Conservation (phyloP, 2,329 filamentous ascomycete genomes). For the Basipetospora chlamydospora region DNA sequence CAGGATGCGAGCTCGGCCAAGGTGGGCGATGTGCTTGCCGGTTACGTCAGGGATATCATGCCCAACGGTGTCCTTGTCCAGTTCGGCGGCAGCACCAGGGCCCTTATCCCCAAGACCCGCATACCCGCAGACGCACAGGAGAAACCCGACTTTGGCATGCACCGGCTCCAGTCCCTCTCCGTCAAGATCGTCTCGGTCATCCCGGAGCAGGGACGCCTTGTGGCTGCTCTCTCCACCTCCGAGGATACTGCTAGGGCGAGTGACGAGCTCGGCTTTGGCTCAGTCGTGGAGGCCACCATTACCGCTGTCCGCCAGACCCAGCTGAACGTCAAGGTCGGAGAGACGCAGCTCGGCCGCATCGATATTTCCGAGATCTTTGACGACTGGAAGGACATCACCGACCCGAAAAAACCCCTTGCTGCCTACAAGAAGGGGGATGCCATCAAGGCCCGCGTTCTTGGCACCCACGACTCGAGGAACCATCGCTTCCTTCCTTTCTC, state of each 20-base stretch:
- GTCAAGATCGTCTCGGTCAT: slow-evolving; percentile 63
- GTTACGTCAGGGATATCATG: slow-evolving; percentile 77
- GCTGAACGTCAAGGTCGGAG: slow-evolving; percentile 64
- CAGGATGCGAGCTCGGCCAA: slow-evolving; percentile 56
- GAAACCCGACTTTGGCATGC: slow-evolving; percentile 63
- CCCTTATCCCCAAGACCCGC: slow-evolving; percentile 65
- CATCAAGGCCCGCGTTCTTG: slow-evolving; percentile 63
- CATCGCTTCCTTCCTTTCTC: slow-evolving; percentile 86
- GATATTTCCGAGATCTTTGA: slow-evolving; percentile 88
- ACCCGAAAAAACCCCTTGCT: slow-evolving; percentile 67
- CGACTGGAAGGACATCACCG: slow-evolving; percentile 69
- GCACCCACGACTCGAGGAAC: slow-evolving; percentile 78
- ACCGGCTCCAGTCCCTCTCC: slow-evolving; percentile 59
- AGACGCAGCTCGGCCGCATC: slow-evolving; percentile 76
- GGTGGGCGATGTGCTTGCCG: slow-evolving; percentile 53
- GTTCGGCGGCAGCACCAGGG: slow-evolving; percentile 64
- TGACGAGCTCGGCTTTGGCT: slow-evolving; percentile 63
- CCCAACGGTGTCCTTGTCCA: slow-evolving; percentile 74
- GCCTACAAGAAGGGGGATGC: slow-evolving; percentile 58
- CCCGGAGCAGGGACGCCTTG: slow-evolving; percentile 52
- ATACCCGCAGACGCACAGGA: slow-evolving; percentile 55
- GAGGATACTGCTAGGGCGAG: slow-evolving; percentile 33
- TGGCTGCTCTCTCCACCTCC: slow-evolving; percentile 30
- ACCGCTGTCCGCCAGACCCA: slow-evolving; percentile 83
- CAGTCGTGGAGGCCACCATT: slow-evolving; percentile 60